Conservation (phyloP, 2,329 filamentous ascomycete genomes). For the Colletotrichum gloeosporioides region DNA sequence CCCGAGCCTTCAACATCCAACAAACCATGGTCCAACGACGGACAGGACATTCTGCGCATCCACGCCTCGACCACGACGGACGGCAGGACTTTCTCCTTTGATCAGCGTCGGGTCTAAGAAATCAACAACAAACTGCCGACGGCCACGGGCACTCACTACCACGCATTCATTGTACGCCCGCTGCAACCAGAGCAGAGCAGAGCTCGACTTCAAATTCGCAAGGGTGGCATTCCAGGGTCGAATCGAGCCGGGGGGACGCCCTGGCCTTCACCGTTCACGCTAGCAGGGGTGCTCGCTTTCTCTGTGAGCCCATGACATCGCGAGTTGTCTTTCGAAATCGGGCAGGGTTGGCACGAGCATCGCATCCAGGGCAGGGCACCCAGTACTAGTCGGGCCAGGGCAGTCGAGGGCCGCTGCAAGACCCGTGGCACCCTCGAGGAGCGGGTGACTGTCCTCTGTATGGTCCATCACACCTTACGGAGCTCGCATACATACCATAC, state of each 20-base stretch:
- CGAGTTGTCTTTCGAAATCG: neutral
- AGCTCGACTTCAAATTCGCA: neutral
- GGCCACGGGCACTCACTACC: neutral
- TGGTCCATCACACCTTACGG: neutral
- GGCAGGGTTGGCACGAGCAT: conserved; percentile 8
- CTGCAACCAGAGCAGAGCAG: neutral
- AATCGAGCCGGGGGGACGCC: neutral
- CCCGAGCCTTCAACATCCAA: neutral
- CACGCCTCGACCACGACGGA: neutral
- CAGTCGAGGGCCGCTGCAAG: neutral
- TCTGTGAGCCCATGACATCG: neutral
- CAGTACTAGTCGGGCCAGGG: no score
- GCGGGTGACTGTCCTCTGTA: neutral
- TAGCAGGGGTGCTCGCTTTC: neutral
- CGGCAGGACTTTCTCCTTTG: neutral
- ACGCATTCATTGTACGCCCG: neutral
- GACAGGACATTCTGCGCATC: neutral
- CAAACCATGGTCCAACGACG: neutral
- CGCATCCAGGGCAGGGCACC: no score
- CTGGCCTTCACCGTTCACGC: conserved; percentile 10
- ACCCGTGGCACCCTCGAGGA: neutral
- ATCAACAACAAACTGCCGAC: neutral
- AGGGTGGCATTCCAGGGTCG: conserved; percentile 7
- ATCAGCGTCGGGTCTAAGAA: neutral
- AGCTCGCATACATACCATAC: no score